A percentile compares a stretch with the other conserved stretches of the same genome.
phyloP scores from a whole-genome alignment of 2,329 filamentous ascomycete species.

The Whalleya microplaca region DNA sequence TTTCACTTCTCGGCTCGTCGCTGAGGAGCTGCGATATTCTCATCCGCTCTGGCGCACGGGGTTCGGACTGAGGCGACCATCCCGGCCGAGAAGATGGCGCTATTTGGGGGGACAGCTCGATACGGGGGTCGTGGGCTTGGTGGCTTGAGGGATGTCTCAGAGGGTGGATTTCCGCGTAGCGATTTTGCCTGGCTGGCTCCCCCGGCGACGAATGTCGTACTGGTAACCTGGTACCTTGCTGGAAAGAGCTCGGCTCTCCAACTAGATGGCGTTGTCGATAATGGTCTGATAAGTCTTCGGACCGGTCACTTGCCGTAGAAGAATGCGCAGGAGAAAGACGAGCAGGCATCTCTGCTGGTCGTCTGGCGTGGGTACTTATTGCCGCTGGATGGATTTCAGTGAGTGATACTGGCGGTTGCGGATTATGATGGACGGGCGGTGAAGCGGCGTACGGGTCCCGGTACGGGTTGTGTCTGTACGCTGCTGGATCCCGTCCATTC shows the following conservation, averaged over 20 bases:
- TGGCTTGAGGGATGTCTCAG: slow-evolving; percentile 24
- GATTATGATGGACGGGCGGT: slow-evolving; percentile 23
- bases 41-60: slow-evolving; percentile 34
- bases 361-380: slow-evolving; percentile 22
- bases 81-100: slow-evolving; percentile 22
- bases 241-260: slow-evolving; percentile 23
- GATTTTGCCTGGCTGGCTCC: slow-evolving; percentile 19
- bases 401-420: slow-evolving; percentile 22
- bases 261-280: slow-evolving; percentile 21
- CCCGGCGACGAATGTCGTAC: slow-evolving; percentile 15
- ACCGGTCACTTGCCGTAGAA: slow-evolving; percentile 24
- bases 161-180: slow-evolving; percentile 22
- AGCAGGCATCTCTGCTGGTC: slow-evolving; percentile 16
- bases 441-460: slow-evolving; percentile 28
- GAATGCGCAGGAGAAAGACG: slow-evolving; percentile 27
- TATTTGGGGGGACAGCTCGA: slow-evolving; percentile 21
- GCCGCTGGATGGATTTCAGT: slow-evolving; percentile 17
- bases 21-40: slow-evolving; percentile 38
- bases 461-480: slow-evolving; percentile 23
- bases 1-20: slow-evolving; percentile 26
- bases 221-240: slow-evolving; percentile 18
- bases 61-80: slow-evolving; percentile 30
- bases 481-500: slow-evolving; percentile 25
- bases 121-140: slow-evolving; percentile 20
- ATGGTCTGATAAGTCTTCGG: slow-evolving; percentile 28